Conservation (phyloP, 768 basidiomycete genomes). For the Mrakia frigida region DNA sequence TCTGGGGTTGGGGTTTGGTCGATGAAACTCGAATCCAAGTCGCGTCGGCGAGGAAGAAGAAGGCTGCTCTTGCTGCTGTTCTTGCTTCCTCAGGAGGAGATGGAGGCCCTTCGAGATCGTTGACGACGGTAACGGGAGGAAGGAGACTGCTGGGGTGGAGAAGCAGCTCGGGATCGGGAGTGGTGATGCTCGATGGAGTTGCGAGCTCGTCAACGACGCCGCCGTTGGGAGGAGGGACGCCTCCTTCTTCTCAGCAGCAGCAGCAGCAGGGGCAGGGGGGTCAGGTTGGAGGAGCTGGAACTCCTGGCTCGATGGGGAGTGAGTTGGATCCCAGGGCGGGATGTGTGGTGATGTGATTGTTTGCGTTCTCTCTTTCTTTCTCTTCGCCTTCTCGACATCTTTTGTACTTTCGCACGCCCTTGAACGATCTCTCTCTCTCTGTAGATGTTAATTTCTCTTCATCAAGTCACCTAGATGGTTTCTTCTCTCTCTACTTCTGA, state of each 20-base stretch:
- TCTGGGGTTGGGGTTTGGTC: constrained; percentile 19
- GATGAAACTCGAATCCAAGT: neutral
- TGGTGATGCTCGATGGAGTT: neutral
- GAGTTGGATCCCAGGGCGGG: too few species aligned
- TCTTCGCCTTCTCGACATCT: neutral
- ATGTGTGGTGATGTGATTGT: neutral
- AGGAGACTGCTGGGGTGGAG: constrained; percentile 1
- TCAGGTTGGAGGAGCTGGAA: too few species aligned
- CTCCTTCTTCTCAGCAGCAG: neutral
- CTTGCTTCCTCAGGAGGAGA: neutral
- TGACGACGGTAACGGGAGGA: neutral
- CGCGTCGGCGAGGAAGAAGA: constrained; percentile 11
- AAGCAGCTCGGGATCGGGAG: neutral
- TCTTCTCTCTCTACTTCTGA: neutral
- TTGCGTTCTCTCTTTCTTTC: neutral
- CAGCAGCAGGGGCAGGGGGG: too few species aligned
- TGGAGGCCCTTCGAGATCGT: neutral
- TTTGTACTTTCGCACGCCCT: neutral
- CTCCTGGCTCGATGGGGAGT: too few species aligned
- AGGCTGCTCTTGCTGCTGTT: neutral
- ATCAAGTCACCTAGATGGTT: too few species aligned
- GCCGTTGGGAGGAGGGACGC: neutral
- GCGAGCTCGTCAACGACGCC: neutral
- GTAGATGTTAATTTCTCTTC: too few species aligned
- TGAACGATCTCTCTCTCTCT: too few species aligned